Evolutionary conservation across 164 flowering plant genomes (phyloP), one percentile per base, ranked within the genome.

Genomic region (Magnolia officinalis): DNA sequence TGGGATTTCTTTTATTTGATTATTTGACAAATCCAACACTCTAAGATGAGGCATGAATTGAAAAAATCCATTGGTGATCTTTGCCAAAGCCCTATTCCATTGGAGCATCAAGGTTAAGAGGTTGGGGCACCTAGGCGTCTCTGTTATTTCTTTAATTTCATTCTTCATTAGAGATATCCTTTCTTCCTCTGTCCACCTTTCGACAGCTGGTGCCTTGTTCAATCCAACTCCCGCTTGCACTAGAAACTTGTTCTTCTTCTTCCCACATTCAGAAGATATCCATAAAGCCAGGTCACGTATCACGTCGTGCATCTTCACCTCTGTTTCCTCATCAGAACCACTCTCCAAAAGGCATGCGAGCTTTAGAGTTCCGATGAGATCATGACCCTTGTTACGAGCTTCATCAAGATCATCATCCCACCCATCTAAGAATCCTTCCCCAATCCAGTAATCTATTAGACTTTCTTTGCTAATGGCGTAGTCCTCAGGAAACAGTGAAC

Each of bases 21-120:
- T 74, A 4, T 19, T 11, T 31, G 78, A 79, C 19, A 79, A 72
- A 72, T 79, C 72, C 50, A 79, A 29, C 16, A 79, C 81, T 67
- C 64, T 65, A 9, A 79, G 61, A 37, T n/a, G 19, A n/a, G 61
- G 73, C 81, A 78, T 74, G 20, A 18, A 64, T 10, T 70, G 13
- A 23, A 78, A 78, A 24, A 78, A 78, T 6, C 49, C 24, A 8
- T 63, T 67, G 1, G 65, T 20, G 37, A 75, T n/a, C 9, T 18
- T 70, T 26, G 21, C 20, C 52, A 78, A 19, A 63, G 21, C 14
- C 8, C 4, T 6, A 64, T 78, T 78, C 24, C 26, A 7, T 21
- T 21, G 70, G 49, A 80, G 77, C 59, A 80, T 23, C 72, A 77
- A 71, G n/a, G 82, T 80, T 21, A 11, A 14, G 19, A 80, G 66